Percentiles rank a stretch among this genome's conserved stretches.
Evolutionary conservation across 129 eudicot genomes (phyloP).

Genomic region (Saposhnikovia divaricata): DNA sequence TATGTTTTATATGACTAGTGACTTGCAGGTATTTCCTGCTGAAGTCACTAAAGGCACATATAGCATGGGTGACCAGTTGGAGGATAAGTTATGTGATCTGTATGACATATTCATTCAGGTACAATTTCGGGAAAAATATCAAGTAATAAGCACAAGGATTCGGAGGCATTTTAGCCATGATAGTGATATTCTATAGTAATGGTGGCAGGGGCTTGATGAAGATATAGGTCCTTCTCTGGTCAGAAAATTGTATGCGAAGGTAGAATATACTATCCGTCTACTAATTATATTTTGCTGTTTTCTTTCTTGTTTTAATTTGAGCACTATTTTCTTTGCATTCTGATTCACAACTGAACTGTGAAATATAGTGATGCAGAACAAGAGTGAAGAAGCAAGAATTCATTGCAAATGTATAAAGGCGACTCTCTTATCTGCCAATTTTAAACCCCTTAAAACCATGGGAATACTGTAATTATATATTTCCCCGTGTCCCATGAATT

Average conservation of each 20-base stretch:
- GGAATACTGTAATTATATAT: background rate
- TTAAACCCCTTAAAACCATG: background rate
- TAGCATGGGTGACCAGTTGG: background rate
- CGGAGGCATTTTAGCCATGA: background rate
- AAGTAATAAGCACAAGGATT: background rate
- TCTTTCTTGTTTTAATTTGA: background rate
- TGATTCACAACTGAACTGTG: background rate
- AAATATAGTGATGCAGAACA: background rate
- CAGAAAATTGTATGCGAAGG: slow-evolving; percentile 1
- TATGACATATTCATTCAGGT: slow-evolving; percentile 7
- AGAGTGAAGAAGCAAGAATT: background rate
- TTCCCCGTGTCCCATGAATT: background rate
- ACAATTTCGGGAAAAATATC: background rate
- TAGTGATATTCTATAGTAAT: background rate
- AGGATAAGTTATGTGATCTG: slow-evolving; percentile 7
- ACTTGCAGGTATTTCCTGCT: background rate
- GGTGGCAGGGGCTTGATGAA: slow-evolving; percentile 5
- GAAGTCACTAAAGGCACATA: background rate
- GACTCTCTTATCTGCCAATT: background rate
- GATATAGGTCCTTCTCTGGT: background rate
- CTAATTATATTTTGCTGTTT: background rate
- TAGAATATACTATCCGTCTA: background rate
- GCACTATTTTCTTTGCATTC: background rate
- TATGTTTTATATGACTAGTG: background rate
- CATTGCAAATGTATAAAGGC: background rate